A percentile compares a stretch with the other conserved stretches of the same genome.
These are phyloP conservation scores for Xylaria longipes DNA, from an alignment of 495 filamentous ascomycete genomes.

Conservation along the genomic window DNA sequence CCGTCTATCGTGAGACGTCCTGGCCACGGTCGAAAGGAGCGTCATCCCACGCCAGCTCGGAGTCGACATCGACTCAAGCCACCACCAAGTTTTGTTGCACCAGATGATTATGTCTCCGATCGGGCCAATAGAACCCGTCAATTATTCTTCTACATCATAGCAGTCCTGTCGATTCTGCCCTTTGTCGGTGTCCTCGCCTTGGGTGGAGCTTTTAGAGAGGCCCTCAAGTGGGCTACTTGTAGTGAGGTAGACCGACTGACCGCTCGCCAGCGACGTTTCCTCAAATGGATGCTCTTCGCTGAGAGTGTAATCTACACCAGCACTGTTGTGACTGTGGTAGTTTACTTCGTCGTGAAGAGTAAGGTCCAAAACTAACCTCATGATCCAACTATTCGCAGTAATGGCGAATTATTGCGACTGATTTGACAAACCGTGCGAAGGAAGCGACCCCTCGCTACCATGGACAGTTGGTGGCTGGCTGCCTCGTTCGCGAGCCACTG, in stretches of 20 bases:
- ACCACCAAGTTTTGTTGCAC: conserved; percentile 27
- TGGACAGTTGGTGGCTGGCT: background rate
- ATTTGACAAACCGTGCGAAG: background rate
- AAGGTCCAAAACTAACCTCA: background rate
- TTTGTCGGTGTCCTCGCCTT: conserved; percentile 43
- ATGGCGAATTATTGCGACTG: no score
- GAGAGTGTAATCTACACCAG: conserved; percentile 31
- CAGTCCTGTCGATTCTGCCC: conserved; percentile 38
- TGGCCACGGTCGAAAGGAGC: background rate
- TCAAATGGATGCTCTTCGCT: conserved; percentile 33
- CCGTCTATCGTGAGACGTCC: background rate
- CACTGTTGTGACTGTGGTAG: conserved; percentile 19
- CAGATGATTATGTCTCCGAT: conserved; percentile 37
- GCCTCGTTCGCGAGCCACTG: background rate
- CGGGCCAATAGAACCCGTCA: conserved; percentile 31
- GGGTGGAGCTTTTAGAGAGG: conserved; percentile 35
- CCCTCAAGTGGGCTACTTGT: conserved; percentile 42
- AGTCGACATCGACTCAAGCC: conserved; percentile 23
- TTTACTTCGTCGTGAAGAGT: conserved; percentile 18
- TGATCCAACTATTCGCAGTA: background rate
- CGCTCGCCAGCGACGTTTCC: conserved; percentile 33
- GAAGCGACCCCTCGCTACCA: background rate
- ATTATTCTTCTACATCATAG: conserved; percentile 40
- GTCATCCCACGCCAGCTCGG: conserved; percentile 22
- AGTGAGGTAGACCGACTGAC: conserved; percentile 42